Base-by-base conservation (phyloP, 768 basidiomycete species). In the Amanita subjunquillea region DNA sequence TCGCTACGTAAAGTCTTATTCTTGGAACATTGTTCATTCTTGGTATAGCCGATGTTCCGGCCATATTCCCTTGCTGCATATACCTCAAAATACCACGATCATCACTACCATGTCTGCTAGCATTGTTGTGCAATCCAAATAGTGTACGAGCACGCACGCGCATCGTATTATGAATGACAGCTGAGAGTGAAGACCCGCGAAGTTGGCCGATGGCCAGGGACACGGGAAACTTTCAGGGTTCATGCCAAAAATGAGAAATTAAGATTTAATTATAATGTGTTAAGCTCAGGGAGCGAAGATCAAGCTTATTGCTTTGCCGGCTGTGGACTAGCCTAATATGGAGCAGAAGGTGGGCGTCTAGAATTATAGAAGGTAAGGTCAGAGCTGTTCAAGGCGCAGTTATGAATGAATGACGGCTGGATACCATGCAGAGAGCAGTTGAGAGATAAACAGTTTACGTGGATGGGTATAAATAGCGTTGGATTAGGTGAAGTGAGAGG, bases 21-120 rank as follows among this genome's bases (percentile, higher is more conserved):
- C 51, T 52, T 52, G 51, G 51, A 41, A 37, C 23, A 30, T 52
- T 52, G 40, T 42, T 52, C 34, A 30, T 44, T 52, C 51, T 52
- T 52, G 51, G 39, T 52, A 27, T 37, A 45, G 51, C 51, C 51
- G 51, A 36, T 45, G 38, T 45, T 32, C 29, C 40, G 50, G 50
- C 51, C 40, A 43, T 44, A 52, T 45, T 44, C 42, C 51, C 43
- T 23, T 52, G 41, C 43, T 43, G 20, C 40, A 41, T 52, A 52
- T 52, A 52, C 51, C 51, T 43, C 51, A 44, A 40, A 32, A 23
- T 52, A 20, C 25, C 48, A 49, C 48, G 48, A 43, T 44, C 43
- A 27, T 23, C 23, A 39, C 23, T 49, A 25, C 15, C 30, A 23
- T 36, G 15, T 37, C 27, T 37, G 47, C 23, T 17, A 49, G 22